Conservation (phyloP, 306 rosid genomes). For the Pyrus pyrifolia region DNA sequence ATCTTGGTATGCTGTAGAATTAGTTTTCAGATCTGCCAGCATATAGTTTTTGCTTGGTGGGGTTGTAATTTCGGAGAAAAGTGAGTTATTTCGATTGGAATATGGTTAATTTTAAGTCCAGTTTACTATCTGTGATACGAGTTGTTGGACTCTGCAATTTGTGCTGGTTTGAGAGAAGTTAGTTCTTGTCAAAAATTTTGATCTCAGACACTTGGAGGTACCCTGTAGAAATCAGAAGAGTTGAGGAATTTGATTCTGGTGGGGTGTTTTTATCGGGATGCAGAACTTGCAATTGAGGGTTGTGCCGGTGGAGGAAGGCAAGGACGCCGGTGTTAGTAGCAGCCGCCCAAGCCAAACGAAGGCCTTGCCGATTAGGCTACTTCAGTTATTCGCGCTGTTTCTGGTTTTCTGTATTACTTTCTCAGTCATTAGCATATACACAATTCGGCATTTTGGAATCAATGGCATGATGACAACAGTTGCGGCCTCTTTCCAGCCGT, state of each 20-base stretch:
- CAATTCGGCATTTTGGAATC: slow-evolving; percentile 69
- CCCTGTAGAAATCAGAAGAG: neutral
- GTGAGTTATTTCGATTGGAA: neutral
- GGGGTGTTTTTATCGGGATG: slow-evolving; percentile 34
- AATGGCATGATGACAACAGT: slow-evolving; percentile 36
- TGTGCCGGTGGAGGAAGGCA: slow-evolving; percentile 67
- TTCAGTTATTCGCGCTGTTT: slow-evolving; percentile 56
- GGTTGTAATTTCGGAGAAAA: slow-evolving; percentile 2
- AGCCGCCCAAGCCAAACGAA: slow-evolving; percentile 43
- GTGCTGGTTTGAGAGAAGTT: neutral
- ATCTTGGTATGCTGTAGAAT: neutral
- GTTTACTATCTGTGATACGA: neutral
- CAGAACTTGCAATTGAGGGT: slow-evolving; percentile 77
- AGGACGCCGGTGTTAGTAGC: slow-evolving; percentile 32
- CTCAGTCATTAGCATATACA: slow-evolving; percentile 59
- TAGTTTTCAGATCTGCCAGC: slow-evolving; percentile 24
- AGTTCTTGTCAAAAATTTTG: neutral
- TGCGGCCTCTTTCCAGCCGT: slow-evolving; percentile 54
- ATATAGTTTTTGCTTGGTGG: neutral
- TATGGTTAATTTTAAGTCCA: neutral
- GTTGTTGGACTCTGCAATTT: neutral
- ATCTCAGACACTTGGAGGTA: neutral
- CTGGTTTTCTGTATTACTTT: slow-evolving; percentile 54
- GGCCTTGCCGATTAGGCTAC: slow-evolving; percentile 55
- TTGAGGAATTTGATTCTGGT: slow-evolving; percentile 20